Evolutionary conservation across 192 early-diverging fungal genomes (phyloP).

Genomic region (Coemansia sp.): DNA sequence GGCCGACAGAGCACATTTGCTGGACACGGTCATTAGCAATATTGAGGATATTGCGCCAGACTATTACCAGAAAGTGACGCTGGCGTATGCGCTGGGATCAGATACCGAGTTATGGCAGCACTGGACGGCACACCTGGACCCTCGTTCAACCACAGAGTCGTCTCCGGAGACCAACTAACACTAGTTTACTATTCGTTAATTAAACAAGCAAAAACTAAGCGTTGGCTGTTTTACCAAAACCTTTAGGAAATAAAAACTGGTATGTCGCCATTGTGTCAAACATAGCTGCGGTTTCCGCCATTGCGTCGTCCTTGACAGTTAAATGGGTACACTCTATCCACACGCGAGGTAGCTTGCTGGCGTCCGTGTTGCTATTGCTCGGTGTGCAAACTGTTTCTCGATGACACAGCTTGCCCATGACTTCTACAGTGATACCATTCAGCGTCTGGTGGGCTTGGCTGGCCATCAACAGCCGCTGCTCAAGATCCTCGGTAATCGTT

Average conservation of each 20-base stretch:
- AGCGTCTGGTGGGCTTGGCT: not conserved
- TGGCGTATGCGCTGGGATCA: constrained; percentile 63
- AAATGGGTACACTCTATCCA: constrained; percentile 3
- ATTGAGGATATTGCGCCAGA: constrained; percentile 59
- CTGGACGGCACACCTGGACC: constrained; percentile 12
- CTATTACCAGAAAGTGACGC: constrained; percentile 65
- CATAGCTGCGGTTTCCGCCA: not conserved
- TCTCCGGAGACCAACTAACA: not conserved
- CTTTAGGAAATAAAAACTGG: not conserved
- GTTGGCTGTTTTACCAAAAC: not conserved
- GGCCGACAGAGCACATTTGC: constrained; percentile 66
- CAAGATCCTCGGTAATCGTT: not conserved
- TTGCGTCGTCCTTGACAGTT: constrained; percentile 2
- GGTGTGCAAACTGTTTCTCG: not conserved
- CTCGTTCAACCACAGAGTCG: not conserved
- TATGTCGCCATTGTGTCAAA: not conserved
- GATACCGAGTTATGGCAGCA: constrained; percentile 42
- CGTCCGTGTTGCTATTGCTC: not conserved
- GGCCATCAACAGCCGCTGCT: constrained; percentile 2
- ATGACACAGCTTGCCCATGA: not conserved
- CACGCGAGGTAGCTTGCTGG: not conserved
- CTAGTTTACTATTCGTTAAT: not conserved
- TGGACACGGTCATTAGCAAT: constrained; percentile 70
- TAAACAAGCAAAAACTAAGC: too few relatives aligned
- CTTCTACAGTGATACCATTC: not conserved